These are phyloP conservation scores for Naegleria gruberi DNA, from an alignment of 208 protist species.

Conservation along the genomic window DNA sequence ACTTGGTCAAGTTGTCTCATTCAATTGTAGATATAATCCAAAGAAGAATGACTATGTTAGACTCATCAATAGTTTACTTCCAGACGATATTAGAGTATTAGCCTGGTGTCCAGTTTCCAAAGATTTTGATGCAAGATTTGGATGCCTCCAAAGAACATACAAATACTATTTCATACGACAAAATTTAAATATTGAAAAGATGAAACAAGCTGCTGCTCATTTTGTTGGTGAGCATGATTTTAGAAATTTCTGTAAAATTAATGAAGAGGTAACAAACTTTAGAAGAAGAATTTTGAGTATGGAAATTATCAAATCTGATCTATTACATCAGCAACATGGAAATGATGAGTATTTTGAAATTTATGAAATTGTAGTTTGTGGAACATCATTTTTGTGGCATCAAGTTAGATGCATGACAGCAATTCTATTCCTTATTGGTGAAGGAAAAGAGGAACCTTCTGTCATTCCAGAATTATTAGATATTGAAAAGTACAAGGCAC, in stretches of 20 bases:
- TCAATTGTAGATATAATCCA: conserved; percentile 33
- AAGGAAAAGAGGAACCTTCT: conserved; percentile 36
- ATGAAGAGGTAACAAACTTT: conserved; percentile 81
- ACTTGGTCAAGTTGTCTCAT: conserved; percentile 54
- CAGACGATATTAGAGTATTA: conserved; percentile 80
- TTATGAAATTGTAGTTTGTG: conserved; percentile 75
- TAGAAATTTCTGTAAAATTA: conserved; percentile 93
- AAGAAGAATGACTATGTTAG: conserved; percentile 70
- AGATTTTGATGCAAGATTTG: conserved; percentile 80
- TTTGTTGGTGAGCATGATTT: conserved; percentile 91
- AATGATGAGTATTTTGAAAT: conserved; percentile 21
- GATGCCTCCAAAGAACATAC: conserved; percentile 70
- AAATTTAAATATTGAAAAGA: conserved; percentile 66
- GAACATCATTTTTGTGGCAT: conserved; percentile 91
- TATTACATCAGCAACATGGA: conserved; percentile 43
- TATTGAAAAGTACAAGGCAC: conserved; percentile 28
- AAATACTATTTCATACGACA: conserved; percentile 77
- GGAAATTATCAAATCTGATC: conserved; percentile 46
- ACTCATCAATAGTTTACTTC: conserved; percentile 85
- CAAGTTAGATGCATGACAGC: conserved; percentile 90
- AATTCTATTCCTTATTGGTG: conserved; percentile 73
- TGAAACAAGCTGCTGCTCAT: conserved; percentile 66
- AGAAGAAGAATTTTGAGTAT: conserved; percentile 58
- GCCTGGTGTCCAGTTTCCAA: conserved; percentile 75
- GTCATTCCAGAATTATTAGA: conserved; percentile 50